These are phyloP conservation scores for Lactifluus pinguis DNA, from an alignment of 768 basidiomycete species.

Conservation along the genomic window DNA sequence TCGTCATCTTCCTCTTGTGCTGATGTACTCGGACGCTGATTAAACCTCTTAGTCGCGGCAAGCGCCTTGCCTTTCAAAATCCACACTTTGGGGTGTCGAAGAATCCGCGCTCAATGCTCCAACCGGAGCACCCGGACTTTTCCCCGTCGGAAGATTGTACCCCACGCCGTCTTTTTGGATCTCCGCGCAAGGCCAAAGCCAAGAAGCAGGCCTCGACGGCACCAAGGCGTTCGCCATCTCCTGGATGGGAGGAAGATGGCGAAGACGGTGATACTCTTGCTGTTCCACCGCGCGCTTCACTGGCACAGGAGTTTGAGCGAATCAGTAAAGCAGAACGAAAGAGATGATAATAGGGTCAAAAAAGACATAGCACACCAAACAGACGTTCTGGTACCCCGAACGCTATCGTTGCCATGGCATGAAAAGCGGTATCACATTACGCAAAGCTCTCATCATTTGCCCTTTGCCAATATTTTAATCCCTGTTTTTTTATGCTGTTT, in stretches of 20 bases:
- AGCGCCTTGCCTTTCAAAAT: conserved; percentile 16
- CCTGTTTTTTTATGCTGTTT: conserved; percentile 5
- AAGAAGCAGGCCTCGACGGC: background rate
- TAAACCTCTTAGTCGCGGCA: conserved; percentile 12
- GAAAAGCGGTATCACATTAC: background rate
- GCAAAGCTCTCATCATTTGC: background rate
- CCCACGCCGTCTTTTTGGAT: conserved; percentile 16
- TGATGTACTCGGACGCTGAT: background rate
- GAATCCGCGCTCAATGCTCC: conserved; percentile 13
- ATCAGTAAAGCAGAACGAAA: conserved; percentile 10
- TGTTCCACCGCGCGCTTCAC: conserved; percentile 4
- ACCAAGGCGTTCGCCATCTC: conserved; percentile 10
- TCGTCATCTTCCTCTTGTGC: background rate
- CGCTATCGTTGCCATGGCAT: background rate
- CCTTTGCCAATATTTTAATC: background rate
- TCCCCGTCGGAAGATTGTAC: conserved; percentile 19
- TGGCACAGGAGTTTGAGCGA: conserved; percentile 15
- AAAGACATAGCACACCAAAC: background rate
- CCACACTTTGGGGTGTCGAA: conserved; percentile 14
- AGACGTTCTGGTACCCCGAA: background rate
- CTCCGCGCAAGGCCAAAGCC: background rate
- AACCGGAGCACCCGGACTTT: conserved; percentile 17
- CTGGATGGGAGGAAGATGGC: conserved; percentile 4
- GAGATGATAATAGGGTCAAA: background rate
- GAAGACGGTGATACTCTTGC: background rate